These are phyloP conservation scores for Scedosporium apiospermum DNA, from an alignment of 2,329 filamentous ascomycete genomes.

Conservation along the genomic window DNA sequence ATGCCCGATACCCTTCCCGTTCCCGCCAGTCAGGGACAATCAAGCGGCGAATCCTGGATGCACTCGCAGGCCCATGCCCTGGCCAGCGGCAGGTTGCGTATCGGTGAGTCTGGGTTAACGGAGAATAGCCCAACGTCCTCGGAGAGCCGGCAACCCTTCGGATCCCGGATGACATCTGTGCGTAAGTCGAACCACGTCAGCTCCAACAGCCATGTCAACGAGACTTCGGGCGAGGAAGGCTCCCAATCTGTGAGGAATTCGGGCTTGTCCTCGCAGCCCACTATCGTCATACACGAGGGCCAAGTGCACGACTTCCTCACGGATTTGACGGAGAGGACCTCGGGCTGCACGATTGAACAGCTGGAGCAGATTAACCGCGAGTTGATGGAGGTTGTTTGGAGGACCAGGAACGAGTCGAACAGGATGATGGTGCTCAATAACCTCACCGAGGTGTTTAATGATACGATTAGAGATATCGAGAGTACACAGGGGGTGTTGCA, in stretches of 20 bases:
- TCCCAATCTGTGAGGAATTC: slow-evolving; percentile 13
- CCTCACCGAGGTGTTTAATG: slow-evolving; percentile 65
- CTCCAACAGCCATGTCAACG: slow-evolving; percentile 30
- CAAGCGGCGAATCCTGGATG: slow-evolving; percentile 44
- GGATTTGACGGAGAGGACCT: slow-evolving; percentile 56
- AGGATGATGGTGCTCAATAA: slow-evolving; percentile 59
- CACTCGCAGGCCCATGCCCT: slow-evolving; percentile 49
- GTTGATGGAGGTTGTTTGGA: slow-evolving; percentile 88
- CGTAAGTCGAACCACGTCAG: slow-evolving; percentile 11
- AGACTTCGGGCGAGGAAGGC: slow-evolving; percentile 25
- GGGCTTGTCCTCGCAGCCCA: slow-evolving; percentile 8
- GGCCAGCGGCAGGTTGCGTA: slow-evolving; percentile 24
- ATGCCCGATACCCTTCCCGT: slow-evolving; percentile 46
- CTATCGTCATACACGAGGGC: slow-evolving; percentile 29
- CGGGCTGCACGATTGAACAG: slow-evolving; percentile 81
- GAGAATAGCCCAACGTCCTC: slow-evolving; percentile 31
- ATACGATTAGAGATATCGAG: slow-evolving; percentile 61
- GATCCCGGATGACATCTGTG: not conserved
- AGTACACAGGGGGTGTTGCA: slow-evolving; percentile 34
- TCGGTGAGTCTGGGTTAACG: slow-evolving; percentile 14
- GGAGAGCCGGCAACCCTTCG: not conserved
- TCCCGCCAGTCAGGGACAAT: slow-evolving; percentile 34
- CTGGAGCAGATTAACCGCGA: slow-evolving; percentile 86
- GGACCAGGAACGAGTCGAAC: slow-evolving; percentile 70
- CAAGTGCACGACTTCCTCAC: slow-evolving; percentile 50